Base-by-base conservation (phyloP, 2,329 filamentous ascomycete genomes). In the Rutstroemia sp. region DNA sequence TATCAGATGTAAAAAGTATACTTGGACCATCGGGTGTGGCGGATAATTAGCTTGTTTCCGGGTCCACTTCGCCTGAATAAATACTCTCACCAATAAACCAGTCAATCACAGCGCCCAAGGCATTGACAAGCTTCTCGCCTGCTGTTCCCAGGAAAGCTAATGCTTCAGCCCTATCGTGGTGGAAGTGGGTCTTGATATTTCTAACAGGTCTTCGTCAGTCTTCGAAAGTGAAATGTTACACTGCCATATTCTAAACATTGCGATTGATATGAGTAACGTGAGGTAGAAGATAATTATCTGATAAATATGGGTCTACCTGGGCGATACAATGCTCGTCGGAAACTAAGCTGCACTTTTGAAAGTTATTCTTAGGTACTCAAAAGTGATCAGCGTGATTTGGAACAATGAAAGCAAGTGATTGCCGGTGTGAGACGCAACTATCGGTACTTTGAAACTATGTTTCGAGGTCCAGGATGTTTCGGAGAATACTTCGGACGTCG, bases 401-500 rank as follows among this genome's bases (percentile, higher is more conserved):
- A 56, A 51, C 47, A 51, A 47, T 51, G 25, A 7, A 27, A 10
- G 47, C 23, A 17, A 51, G 49, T 19, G 16, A 51, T 45, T 19
- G 23, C 14, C 19, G 25, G 9, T 19, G 8, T 27, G 21, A 44
- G 41, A 16, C 19, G 38, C 10, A 21, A 9, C 27, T 5, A 34
- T 16, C 25, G 23, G 47, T 34, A 51, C 45, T 45, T n/a, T 47
- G 58, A 59, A 61, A 62, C 60, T 50, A 51, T 54, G 48, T 61
- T 60, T 58, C 34, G 58, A 60, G 17, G 27, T 54, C 55, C 61
- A 56, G 30, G 42, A 68, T 65, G 37, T 62, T 62, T 58, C 61
- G 59, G 48, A 70, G 60, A 53, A 67, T 56, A 55, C 48, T 59
- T 64, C 63, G 63, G 55, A 67, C 56, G 51, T 67, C 61, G n/a